A percentile compares a stretch with the other conserved stretches of the same genome.
Conservation (phyloP, 176 grass and related monocot genomes). For the Guadua angustifolia region DNA sequence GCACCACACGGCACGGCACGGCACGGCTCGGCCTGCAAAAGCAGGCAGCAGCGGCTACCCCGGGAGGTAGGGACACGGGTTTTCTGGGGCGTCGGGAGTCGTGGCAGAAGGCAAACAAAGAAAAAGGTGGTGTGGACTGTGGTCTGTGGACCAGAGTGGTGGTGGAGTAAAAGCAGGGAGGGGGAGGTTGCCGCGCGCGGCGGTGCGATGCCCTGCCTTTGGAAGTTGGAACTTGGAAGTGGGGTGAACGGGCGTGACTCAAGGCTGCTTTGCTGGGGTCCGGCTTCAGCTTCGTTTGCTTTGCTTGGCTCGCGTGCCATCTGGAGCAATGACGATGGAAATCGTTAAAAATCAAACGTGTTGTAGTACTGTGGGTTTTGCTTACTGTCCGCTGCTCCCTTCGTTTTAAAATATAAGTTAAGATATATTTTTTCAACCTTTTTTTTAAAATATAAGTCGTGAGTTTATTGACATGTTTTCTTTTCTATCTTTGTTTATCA, state of each 20-base stretch:
- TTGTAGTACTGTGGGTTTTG: neutral
- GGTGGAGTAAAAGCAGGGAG: neutral
- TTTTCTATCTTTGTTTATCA: no score
- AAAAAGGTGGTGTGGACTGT: neutral
- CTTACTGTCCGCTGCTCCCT: neutral
- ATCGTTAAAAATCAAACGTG: no score
- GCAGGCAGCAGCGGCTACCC: neutral
- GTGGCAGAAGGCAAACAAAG: neutral
- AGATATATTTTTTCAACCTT: no score
- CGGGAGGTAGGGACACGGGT: conserved; percentile 43
- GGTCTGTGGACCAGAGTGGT: neutral
- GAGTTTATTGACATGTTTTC: no score
- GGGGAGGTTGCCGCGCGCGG: neutral
- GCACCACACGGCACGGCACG: conserved; percentile 6
- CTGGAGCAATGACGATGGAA: neutral
- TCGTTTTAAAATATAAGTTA: no score
- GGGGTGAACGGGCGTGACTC: neutral
- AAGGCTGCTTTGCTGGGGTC: neutral
- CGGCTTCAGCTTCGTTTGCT: neutral
- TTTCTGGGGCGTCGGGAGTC: conserved; percentile 45
- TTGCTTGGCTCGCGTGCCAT: neutral
- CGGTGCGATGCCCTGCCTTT: neutral
- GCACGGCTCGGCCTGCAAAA: conserved; percentile 5
- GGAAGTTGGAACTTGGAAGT: neutral
- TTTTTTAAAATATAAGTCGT: no score